Evolutionary conservation across 2,329 filamentous ascomycete species (phyloP).

Genomic region (Sporothrix dimorphospora): DNA sequence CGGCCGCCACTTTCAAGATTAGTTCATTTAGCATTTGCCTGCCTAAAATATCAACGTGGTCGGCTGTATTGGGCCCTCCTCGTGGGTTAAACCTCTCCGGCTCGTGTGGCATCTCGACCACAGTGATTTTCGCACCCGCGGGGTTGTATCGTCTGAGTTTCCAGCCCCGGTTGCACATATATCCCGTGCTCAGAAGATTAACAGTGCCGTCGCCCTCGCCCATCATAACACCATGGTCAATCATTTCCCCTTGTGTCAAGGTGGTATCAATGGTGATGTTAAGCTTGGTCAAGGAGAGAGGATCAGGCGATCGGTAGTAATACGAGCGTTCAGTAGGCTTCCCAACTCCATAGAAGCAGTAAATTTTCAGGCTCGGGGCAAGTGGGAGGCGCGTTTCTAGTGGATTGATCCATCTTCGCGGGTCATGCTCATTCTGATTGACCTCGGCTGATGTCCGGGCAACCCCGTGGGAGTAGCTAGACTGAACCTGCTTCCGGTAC

Average conservation of each 20-base stretch:
- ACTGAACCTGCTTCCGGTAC: constrained; percentile 74
- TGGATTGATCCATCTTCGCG: constrained; percentile 90
- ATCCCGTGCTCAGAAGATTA: constrained; percentile 85
- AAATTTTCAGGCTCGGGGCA: constrained; percentile 89
- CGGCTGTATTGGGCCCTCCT: constrained; percentile 71
- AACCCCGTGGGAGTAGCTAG: constrained; percentile 85
- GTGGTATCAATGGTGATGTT: constrained; percentile 75
- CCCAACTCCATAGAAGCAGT: constrained; percentile 95
- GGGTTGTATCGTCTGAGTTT: constrained; percentile 93
- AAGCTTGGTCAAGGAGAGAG: constrained; percentile 65
- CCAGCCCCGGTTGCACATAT: constrained; percentile 98
- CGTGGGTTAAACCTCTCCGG: constrained; percentile 89
- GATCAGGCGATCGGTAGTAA: constrained; percentile 76
- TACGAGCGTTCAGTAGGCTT: constrained; percentile 93
- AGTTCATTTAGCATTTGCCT: constrained; percentile 88
- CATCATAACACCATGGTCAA: constrained; percentile 90
- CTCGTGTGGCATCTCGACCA: constrained; percentile 95
- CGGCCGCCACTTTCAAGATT: constrained; percentile 82
- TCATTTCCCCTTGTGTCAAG: constrained; percentile 56
- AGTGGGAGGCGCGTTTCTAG: constrained; percentile 84
- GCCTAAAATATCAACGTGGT: constrained; percentile 96
- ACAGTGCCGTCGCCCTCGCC: constrained; percentile 97
- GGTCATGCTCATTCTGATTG: constrained; percentile 76
- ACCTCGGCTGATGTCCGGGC: constrained; percentile 80
- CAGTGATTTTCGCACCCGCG: constrained; percentile 75